Evolutionary conservation across 495 filamentous ascomycete genomes (phyloP).

Genomic region (Oidiodendron maius): DNA sequence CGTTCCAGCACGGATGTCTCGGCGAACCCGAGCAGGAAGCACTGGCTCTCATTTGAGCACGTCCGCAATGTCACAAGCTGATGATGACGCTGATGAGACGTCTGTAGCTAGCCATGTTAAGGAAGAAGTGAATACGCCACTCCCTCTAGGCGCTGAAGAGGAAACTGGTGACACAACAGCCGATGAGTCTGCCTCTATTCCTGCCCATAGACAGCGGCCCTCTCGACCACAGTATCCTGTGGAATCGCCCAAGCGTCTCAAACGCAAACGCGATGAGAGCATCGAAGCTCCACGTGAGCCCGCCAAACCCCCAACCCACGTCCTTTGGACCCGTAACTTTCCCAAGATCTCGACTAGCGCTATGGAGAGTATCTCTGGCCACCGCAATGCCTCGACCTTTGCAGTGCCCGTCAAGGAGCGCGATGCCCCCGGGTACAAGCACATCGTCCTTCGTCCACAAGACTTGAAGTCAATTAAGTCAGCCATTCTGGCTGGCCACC

Average conservation of each 20-base stretch:
- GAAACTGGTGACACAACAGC: constrained; percentile 43
- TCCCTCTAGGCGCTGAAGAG: constrained; percentile 45
- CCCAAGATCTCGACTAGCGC: constrained; percentile 69
- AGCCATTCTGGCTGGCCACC: constrained; percentile 71
- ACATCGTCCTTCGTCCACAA: constrained; percentile 79
- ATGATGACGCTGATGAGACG: constrained; percentile 32
- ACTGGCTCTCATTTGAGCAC: constrained; percentile 21
- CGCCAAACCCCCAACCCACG: constrained; percentile 45
- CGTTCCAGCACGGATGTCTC: constrained; percentile 33
- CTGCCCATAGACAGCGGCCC: not conserved
- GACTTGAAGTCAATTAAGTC: constrained; percentile 82
- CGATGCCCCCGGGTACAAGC: constrained; percentile 82
- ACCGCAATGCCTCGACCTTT: constrained; percentile 87
- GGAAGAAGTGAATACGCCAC: constrained; percentile 53
- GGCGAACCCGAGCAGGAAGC: not conserved
- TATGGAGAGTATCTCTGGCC: constrained; percentile 76
- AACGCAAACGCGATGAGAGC: constrained; percentile 4
- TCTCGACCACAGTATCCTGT: not conserved
- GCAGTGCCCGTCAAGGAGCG: constrained; percentile 74
- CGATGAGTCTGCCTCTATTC: constrained; percentile 28
- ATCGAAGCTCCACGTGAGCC: constrained; percentile 10
- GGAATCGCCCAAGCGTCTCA: not conserved
- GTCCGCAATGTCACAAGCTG: constrained; percentile 50
- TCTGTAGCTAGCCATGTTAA: constrained; percentile 54
- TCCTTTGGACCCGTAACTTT: constrained; percentile 71